A percentile compares a stretch with the other conserved stretches of the same genome.
Evolutionary conservation across 257 asterid genomes (phyloP).

Genomic region (Solanum raphanifolium): DNA sequence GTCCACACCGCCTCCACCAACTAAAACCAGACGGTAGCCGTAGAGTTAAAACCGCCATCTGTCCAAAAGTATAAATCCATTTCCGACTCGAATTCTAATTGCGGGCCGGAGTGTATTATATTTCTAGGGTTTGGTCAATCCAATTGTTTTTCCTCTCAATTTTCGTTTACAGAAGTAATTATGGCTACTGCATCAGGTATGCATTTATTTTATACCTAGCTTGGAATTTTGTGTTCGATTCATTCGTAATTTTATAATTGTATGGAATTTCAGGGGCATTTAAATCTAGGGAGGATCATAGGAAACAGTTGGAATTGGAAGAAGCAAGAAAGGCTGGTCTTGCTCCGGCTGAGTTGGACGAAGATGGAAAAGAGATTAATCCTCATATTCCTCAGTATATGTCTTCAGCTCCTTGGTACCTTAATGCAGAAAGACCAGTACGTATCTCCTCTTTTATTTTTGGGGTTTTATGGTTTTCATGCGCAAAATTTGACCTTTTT

Average conservation of each 20-base stretch:
- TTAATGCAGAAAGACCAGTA: conserved; percentile 78
- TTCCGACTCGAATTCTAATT: neutral
- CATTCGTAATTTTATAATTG: neutral
- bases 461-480: neutral
- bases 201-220: neutral
- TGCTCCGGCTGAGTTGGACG: conserved; percentile 94
- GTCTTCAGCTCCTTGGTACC: conserved; percentile 97
- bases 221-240: neutral
- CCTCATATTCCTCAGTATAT: conserved; percentile 97
- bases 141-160: neutral
- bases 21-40: neutral
- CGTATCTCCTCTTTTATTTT: conserved; percentile 1
- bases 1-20: neutral
- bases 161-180: neutral
- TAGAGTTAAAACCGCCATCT: neutral
- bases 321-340: conserved; percentile 97
- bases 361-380: conserved; percentile 92
- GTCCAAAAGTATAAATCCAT: neutral
- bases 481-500: neutral
- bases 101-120: neutral
- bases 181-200: conserved; percentile 87
- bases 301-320: conserved; percentile 85
- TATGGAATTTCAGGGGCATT: conserved; percentile 48
- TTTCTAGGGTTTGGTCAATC: neutral
- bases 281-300: conserved; percentile 93